Evolutionary conservation across 2,329 filamentous ascomycete species (phyloP).

Genomic region (Colletotrichum limetticola): DNA sequence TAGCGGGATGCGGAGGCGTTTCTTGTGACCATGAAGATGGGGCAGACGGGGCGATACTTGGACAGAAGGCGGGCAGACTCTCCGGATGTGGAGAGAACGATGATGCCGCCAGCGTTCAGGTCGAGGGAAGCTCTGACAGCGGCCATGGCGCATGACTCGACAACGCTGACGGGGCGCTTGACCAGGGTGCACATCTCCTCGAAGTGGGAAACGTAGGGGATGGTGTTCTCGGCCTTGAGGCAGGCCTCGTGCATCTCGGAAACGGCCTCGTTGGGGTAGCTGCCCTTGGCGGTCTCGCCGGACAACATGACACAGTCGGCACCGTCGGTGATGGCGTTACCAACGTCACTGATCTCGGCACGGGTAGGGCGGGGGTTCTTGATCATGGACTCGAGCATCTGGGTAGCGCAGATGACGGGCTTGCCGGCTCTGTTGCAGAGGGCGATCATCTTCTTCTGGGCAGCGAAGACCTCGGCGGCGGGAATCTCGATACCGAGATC

Average conservation of each 20-base stretch:
- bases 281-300: slow-evolving; percentile 98
- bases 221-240: slow-evolving; percentile 95
- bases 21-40: slow-evolving; percentile 98
- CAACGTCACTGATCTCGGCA: slow-evolving; percentile 98
- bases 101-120: slow-evolving; percentile 94
- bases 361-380: slow-evolving; percentile 98
- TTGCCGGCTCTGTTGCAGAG: slow-evolving; percentile 99
- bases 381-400: slow-evolving; percentile 99
- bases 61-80: slow-evolving; percentile 94
- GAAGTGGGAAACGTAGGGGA: slow-evolving; percentile 96
- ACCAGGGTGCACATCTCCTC: slow-evolving; percentile 91
- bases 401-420: slow-evolving; percentile 97
- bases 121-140: slow-evolving; percentile 96
- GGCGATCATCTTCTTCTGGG: slow-evolving; percentile 99
- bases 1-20: slow-evolving; percentile 87
- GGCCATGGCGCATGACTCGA: slow-evolving; percentile 96
- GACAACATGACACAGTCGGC: slow-evolving; percentile 99
- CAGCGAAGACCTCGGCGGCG: slow-evolving; percentile 97
- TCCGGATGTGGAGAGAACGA: slow-evolving; percentile 95
- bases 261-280: slow-evolving; percentile 91
- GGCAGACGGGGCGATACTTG: slow-evolving; percentile 98
- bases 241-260: slow-evolving; percentile 99
- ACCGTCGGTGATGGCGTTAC: slow-evolving; percentile 96
- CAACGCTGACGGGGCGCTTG: slow-evolving; percentile 84
- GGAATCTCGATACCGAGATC: slow-evolving; percentile 99